Evolutionary conservation across 176 grass and related monocot genomes (phyloP).

Genomic region (Chloris gayana): DNA sequence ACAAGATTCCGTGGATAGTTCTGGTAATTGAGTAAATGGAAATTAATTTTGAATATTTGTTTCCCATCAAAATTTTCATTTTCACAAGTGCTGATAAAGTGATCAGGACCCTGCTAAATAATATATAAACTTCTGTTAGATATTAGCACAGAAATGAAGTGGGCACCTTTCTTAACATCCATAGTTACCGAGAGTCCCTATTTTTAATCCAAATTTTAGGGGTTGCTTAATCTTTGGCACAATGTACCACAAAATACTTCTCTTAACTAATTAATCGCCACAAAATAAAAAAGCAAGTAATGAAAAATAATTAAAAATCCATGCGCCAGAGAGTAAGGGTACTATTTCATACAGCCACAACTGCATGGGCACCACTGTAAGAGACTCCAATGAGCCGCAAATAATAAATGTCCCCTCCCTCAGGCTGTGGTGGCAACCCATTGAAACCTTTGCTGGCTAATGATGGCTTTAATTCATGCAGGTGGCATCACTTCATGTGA

Average conservation of each 20-base stretch:
- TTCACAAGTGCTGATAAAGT: background rate
- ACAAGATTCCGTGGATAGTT: background rate
- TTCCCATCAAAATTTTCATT: background rate
- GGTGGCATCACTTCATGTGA: background rate
- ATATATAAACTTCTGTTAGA: background rate
- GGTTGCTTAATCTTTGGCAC: background rate
- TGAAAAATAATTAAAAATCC: background rate
- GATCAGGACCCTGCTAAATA: background rate
- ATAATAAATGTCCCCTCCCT: background rate
- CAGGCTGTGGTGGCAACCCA: background rate
- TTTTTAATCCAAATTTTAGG: background rate
- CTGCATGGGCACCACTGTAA: background rate
- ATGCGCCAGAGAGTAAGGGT: background rate
- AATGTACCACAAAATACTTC: background rate
- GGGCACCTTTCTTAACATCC: background rate
- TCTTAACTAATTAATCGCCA: background rate
- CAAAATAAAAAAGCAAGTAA: background rate
- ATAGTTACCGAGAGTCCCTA: background rate
- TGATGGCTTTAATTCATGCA: background rate
- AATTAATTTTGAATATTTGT: constrained; percentile 9
- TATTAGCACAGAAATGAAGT: background rate
- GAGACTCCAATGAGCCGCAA: background rate
- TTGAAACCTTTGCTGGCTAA: background rate
- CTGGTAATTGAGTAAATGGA: background rate
- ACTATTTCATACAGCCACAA: background rate